phyloP scores from a whole-genome alignment of 2,329 filamentous ascomycete genomes.

The Aspergillus nomiae region DNA sequence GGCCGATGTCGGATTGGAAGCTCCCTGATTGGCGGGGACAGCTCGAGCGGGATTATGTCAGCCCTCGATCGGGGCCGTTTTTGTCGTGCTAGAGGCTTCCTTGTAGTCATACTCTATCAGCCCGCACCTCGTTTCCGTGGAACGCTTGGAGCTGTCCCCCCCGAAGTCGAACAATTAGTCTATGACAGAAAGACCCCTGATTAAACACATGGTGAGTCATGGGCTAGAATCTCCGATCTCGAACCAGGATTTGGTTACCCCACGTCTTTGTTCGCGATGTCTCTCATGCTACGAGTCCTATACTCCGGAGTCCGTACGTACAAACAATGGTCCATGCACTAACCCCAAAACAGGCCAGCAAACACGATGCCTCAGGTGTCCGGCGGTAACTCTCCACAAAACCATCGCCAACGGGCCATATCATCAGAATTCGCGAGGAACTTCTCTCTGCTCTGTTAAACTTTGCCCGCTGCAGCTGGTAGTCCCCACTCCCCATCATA shows the following conservation, averaged over 20 bases:
- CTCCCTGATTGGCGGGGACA: neutral
- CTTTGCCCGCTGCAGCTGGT: neutral
- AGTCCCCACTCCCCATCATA: neutral
- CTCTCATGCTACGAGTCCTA: no score
- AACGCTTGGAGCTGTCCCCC: neutral
- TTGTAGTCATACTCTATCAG: neutral
- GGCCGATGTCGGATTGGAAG: conserved; percentile 7
- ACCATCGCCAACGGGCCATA: neutral
- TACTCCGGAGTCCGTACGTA: no score
- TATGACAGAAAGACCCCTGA: neutral
- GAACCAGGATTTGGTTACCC: neutral
- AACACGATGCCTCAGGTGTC: neutral
- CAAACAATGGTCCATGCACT: neutral
- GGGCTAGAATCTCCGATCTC: neutral
- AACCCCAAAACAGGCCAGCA: neutral
- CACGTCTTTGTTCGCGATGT: neutral
- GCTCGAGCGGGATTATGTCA: neutral
- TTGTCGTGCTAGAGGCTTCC: neutral
- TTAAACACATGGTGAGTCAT: neutral
- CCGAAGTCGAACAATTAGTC: neutral
- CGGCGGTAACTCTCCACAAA: neutral
- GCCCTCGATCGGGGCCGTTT: neutral
- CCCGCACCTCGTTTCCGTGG: neutral
- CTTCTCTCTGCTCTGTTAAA: neutral
- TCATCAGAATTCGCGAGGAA: neutral